phyloP scores from a whole-genome alignment of 495 filamentous ascomycete species.

The Astrothelium macrocarpum region DNA sequence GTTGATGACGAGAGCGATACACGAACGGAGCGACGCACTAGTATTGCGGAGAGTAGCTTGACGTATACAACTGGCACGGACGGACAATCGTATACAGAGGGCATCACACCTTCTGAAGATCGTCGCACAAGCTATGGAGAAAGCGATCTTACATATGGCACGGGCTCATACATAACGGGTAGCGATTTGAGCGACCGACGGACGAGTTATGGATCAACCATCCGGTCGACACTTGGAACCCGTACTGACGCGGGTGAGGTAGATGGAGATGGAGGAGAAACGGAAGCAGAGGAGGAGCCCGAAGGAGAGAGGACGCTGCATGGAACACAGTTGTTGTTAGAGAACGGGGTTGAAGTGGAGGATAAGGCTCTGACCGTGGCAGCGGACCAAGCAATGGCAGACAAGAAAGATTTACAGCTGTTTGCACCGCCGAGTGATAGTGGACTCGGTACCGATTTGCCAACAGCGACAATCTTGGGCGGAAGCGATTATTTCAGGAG shows the following conservation, averaged over 20 bases:
- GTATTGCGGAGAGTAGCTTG: conserved; percentile 13
- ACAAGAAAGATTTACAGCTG: conserved; percentile 11
- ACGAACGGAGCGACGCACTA: conserved; percentile 40
- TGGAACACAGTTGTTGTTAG: conserved; percentile 8
- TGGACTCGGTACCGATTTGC: conserved; percentile 32
- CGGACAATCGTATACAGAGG: conserved; percentile 21
- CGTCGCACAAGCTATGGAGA: conserved; percentile 45
- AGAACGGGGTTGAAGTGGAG: conserved; percentile 4
- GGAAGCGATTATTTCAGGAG: conserved; percentile 3
- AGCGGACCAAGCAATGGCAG: conserved; percentile 10
- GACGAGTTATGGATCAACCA: conserved; percentile 42
- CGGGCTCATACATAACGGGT: conserved; percentile 41
- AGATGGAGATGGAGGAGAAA: conserved; percentile 26
- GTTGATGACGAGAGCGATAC: conserved; percentile 36
- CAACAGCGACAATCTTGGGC: conserved; percentile 19
- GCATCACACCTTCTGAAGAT: conserved; percentile 37
- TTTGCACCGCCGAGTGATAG: conserved; percentile 31
- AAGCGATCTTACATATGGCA: conserved; percentile 39
- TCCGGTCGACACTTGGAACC: conserved; percentile 28
- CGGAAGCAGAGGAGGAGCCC: conserved; percentile 21
- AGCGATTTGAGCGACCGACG: conserved; percentile 38
- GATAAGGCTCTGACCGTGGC: conserved; percentile 5
- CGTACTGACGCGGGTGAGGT: not conserved
- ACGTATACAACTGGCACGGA: conserved; percentile 23
- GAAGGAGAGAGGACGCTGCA: conserved; percentile 17